These are phyloP conservation scores for Trypanosoma platydactyli DNA, from an alignment of 208 protist species.

Conservation along the genomic window DNA sequence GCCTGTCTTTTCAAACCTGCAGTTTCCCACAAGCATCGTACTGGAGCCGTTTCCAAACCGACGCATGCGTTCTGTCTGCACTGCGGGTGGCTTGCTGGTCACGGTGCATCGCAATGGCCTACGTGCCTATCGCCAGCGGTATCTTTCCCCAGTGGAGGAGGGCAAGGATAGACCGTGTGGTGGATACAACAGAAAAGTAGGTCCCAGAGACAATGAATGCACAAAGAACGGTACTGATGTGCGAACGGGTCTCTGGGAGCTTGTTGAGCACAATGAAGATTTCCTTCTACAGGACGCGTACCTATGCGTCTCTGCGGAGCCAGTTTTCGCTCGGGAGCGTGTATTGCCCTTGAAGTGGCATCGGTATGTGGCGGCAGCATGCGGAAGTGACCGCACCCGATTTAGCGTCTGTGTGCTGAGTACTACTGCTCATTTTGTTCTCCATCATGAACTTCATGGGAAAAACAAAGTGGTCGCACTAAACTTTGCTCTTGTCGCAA, in stretches of 20 bases:
- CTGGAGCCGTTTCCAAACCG: conserved; percentile 50
- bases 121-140: conserved; percentile 39
- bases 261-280: conserved; percentile 33
- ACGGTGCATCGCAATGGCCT: conserved; percentile 51
- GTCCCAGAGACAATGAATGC: not conserved
- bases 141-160: not conserved
- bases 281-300: conserved; percentile 60
- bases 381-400: conserved; percentile 49
- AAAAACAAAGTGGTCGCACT: conserved; percentile 48
- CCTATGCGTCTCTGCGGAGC: conserved; percentile 33
- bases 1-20: conserved; percentile 26
- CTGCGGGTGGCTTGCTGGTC: conserved; percentile 36
- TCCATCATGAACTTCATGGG: conserved; percentile 56
- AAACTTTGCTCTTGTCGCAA: conserved; percentile 45
- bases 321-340: conserved; percentile 15
- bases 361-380: conserved; percentile 57
- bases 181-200: not conserved
- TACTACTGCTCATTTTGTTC: conserved; percentile 53
- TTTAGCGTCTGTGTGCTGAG: conserved; percentile 74
- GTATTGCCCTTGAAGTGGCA: conserved; percentile 38
- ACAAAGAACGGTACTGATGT: conserved; percentile 8
- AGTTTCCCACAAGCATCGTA: conserved; percentile 29
- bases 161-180: no score
- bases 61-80: conserved; percentile 33
- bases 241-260: conserved; percentile 44